These are phyloP conservation scores for Colletotrichum graminicola DNA, from an alignment of 2,329 filamentous ascomycete species.

Conservation along the genomic window DNA sequence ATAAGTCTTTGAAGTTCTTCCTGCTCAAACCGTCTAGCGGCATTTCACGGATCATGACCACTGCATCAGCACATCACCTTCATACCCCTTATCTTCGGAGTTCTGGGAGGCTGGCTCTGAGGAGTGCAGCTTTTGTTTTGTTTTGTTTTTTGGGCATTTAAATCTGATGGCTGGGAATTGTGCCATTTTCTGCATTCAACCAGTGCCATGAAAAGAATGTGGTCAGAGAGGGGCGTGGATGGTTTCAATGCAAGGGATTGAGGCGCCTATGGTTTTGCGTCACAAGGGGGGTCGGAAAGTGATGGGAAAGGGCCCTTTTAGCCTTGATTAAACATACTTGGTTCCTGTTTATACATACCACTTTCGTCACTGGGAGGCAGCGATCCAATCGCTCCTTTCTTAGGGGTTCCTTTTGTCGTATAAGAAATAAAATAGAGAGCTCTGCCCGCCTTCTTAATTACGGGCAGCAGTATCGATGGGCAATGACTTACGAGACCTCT, in stretches of 20 bases:
- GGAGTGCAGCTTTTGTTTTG: slow-evolving; percentile 32
- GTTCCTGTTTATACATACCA: slow-evolving; percentile 39
- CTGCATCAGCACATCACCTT: slow-evolving; percentile 41
- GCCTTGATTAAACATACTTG: slow-evolving; percentile 39
- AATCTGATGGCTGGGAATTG: slow-evolving; percentile 31
- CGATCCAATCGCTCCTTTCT: not conserved
- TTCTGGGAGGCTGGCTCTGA: slow-evolving; percentile 40
- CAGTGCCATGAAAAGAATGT: slow-evolving; percentile 7
- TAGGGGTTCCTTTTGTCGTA: slow-evolving; percentile 31
- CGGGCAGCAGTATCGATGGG: slow-evolving; percentile 9
- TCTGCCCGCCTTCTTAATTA: slow-evolving; percentile 3
- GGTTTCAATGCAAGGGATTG: slow-evolving; percentile 16
- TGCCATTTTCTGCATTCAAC: slow-evolving; percentile 40
- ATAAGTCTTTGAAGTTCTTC: slow-evolving; percentile 36
- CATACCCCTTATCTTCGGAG: slow-evolving; percentile 43
- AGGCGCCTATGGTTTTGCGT: not conserved
- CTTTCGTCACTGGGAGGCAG: slow-evolving; percentile 11
- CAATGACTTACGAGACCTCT: too few relatives aligned
- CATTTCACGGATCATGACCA: slow-evolving; percentile 43
- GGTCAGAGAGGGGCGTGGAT: not conserved
- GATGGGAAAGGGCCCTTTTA: slow-evolving; percentile 12
- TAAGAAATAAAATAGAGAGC: slow-evolving; percentile 3
- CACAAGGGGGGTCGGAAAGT: slow-evolving; percentile 4
- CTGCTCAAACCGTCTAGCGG: slow-evolving; percentile 37
- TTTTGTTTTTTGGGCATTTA: slow-evolving; percentile 33